Conservation (phyloP, 2,329 filamentous ascomycete species). For the Aspergillus transmontanensis region DNA sequence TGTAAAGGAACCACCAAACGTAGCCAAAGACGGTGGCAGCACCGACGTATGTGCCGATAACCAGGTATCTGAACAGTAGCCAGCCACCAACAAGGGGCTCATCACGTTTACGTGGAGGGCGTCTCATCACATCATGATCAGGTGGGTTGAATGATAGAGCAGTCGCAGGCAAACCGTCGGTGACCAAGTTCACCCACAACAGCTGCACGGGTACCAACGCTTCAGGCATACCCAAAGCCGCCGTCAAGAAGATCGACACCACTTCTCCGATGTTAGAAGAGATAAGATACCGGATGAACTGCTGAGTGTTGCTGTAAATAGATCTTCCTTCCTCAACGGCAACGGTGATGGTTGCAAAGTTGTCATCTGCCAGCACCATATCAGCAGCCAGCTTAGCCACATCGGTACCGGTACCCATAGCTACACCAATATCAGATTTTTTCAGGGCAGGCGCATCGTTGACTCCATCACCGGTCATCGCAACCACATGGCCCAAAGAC, state of each 20-base stretch:
- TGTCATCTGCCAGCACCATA: slow-evolving; percentile 98
- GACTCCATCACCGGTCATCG: slow-evolving; percentile 98
- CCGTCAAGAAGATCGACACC: slow-evolving; percentile 97
- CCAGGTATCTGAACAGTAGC: slow-evolving; percentile 96
- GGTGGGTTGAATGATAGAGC: slow-evolving; percentile 97
- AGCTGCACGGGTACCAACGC: slow-evolving; percentile 95
- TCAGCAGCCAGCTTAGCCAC: slow-evolving; percentile 95
- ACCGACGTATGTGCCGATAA: slow-evolving; percentile 94
- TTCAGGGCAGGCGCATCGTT: slow-evolving; percentile 97
- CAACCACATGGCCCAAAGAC: slow-evolving; percentile 88
- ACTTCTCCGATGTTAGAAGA: slow-evolving; percentile 99
- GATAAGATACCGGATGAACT: slow-evolving; percentile 98
- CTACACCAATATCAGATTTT: slow-evolving; percentile 98
- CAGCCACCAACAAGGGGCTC: slow-evolving; percentile 91
- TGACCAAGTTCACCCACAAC: slow-evolving; percentile 98
- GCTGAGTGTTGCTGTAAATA: slow-evolving; percentile 99
- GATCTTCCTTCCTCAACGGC: slow-evolving; percentile 96
- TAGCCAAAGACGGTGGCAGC: slow-evolving; percentile 94
- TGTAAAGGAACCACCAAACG: slow-evolving; percentile 99
- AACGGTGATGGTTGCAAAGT: slow-evolving; percentile 96
- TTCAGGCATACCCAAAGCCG: slow-evolving; percentile 95
- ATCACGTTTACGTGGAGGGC: slow-evolving; percentile 86
- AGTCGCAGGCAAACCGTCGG: slow-evolving; percentile 93
- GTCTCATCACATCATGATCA: slow-evolving; percentile 97
- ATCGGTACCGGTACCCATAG: slow-evolving; percentile 97